Base-by-base conservation (phyloP, 2,329 filamentous ascomycete genomes). In the Hymenoscyphus salicellus region DNA sequence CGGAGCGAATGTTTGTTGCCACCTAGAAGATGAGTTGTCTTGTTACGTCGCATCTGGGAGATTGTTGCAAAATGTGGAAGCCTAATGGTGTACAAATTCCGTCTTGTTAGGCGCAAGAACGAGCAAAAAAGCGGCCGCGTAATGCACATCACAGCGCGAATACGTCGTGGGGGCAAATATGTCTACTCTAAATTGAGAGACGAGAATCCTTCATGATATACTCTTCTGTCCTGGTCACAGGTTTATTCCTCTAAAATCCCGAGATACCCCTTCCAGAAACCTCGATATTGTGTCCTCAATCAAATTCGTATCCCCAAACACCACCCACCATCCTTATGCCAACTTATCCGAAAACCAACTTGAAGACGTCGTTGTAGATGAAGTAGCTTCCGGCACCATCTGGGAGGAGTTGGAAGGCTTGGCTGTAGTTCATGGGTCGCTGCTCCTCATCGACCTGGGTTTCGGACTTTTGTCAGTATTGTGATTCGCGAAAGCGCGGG, bases 351-450 rank as follows among this genome's bases (percentile, higher is more conserved):
- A 91, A 94, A 72, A 97, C 86, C 68, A 98, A 86, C 80, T 91
- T 91, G 88, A 98, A 98, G 77, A 98, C 81, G 78, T 98, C 94
- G 83, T 98, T 97, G 82, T 89, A 89, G 77, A 98, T 90, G 78
- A 86, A 97, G 83, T 90, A 97, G 79, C 84, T 87, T 72, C 87
- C 89, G 60, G 74, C 71, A 32, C 79, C 79, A 63, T 92, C 89
- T 66, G 87, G 88, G 70, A 87, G 79, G 68, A 98, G 89, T 79
- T 96, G 90, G 86, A 98, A 98, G 63, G 86, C 81, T 81, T 98
- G 93, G 63, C 89, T 89, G 81, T 93, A 99, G 84, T 86, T 93
- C 89, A 97, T 95, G 55, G 92, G 91, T 74, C 87, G 87, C 77
- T 90, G 83, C 79, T 93, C 88, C 72, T 93, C 93, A 70, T 97